These are phyloP conservation scores for Arctostaphylos glauca DNA, from an alignment of 148 eudicot genomes.

Conservation along the genomic window DNA sequence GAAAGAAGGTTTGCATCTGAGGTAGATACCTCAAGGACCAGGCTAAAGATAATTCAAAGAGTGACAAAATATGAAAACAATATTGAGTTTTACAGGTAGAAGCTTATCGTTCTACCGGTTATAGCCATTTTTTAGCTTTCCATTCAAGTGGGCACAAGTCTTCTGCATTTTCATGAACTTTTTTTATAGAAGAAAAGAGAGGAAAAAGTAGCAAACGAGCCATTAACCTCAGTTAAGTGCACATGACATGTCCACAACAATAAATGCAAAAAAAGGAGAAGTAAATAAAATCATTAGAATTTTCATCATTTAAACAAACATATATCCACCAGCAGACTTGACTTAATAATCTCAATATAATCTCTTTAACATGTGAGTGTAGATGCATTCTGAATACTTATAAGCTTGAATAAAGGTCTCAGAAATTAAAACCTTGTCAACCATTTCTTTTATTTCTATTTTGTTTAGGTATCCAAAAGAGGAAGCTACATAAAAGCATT, in stretches of 20 bases:
- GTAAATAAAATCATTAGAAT: background rate
- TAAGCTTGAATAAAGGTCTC: background rate
- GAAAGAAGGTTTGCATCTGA: constrained; percentile 9
- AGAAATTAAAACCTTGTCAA: background rate
- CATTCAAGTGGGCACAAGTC: background rate
- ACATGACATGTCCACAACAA: background rate
- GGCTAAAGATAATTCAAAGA: background rate
- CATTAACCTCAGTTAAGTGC: background rate
- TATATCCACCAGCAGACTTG: background rate
- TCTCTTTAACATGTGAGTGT: background rate
- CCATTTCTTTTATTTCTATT: background rate
- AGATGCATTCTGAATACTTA: background rate
- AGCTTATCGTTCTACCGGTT: background rate
- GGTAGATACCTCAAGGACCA: too few relatives aligned
- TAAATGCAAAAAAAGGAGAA: background rate
- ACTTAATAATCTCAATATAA: background rate
- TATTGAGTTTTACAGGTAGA: too few relatives aligned
- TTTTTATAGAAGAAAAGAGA: background rate
- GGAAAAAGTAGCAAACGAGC: background rate
- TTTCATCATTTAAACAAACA: background rate
- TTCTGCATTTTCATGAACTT: background rate
- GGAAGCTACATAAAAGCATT: background rate
- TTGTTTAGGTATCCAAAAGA: background rate
- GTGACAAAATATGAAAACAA: too few relatives aligned
- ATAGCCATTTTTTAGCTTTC: background rate